Percentiles rank a stretch among this genome's conserved stretches.
Evolutionary conservation across 495 filamentous ascomycete species (phyloP).

Genomic region (Tuber umbilicatum): DNA sequence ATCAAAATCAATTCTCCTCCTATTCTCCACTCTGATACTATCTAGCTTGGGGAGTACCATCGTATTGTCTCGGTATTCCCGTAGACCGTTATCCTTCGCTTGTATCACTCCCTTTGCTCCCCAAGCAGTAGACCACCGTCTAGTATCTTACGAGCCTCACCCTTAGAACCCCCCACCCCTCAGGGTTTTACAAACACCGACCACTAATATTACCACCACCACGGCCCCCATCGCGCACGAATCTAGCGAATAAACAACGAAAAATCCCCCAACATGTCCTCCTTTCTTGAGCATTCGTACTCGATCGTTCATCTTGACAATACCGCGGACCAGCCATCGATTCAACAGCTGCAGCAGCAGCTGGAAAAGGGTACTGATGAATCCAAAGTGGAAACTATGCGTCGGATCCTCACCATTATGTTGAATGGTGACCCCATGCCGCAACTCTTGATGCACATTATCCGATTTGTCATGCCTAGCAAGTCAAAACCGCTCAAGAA

Average conservation of each 20-base stretch:
- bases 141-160: slow-evolving; percentile 29
- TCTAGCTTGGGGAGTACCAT: slow-evolving; percentile 26
- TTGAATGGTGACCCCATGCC: slow-evolving; percentile 97
- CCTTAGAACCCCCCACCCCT: slow-evolving; percentile 17
- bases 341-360: slow-evolving; percentile 86
- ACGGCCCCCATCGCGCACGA: neutral
- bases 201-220: slow-evolving; percentile 15
- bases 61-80: slow-evolving; percentile 26
- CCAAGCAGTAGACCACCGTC: slow-evolving; percentile 7
- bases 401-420: slow-evolving; percentile 92
- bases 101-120: slow-evolving; percentile 16
- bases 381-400: slow-evolving; percentile 96
- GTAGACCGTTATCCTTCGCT: slow-evolving; percentile 9
- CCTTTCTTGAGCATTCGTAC: slow-evolving; percentile 87
- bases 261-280: slow-evolving; percentile 60
- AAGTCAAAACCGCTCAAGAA: slow-evolving; percentile 97
- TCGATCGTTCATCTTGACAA: slow-evolving; percentile 95
- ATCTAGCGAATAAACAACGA: slow-evolving; percentile 7
- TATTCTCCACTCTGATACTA: slow-evolving; percentile 9
- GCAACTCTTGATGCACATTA: slow-evolving; percentile 96
- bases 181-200: neutral
- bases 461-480: slow-evolving; percentile 98
- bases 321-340: slow-evolving; percentile 77
- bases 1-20: slow-evolving; percentile 25
- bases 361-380: slow-evolving; percentile 97